phyloP scores from a whole-genome alignment of 2,329 filamentous ascomycete genomes.

The Aspergillus alliaceus region DNA sequence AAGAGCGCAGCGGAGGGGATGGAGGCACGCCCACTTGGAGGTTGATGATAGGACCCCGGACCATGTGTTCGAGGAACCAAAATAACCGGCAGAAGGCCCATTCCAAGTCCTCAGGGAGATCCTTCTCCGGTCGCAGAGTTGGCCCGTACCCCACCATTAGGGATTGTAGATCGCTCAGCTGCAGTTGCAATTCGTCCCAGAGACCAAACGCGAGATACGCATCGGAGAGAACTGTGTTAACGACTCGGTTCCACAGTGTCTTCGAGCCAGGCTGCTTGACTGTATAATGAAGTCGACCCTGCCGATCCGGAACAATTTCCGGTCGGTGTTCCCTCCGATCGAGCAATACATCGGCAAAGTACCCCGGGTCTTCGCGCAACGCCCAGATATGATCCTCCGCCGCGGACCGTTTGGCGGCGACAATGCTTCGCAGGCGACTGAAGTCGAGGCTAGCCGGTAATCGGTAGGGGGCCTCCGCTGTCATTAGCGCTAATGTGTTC shows the following conservation, averaged over 20 bases:
- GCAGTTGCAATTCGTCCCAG: not conserved
- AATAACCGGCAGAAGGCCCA: constrained; percentile 7
- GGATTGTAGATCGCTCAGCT: not conserved
- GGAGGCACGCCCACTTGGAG: constrained; percentile 1
- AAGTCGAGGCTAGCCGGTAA: constrained; percentile 51
- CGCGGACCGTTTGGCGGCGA: constrained; percentile 38
- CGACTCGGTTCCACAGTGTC: not conserved
- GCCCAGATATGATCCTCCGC: constrained; percentile 57
- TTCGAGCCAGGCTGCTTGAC: not conserved
- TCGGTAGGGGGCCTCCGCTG: constrained; percentile 55
- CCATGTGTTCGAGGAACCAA: constrained; percentile 1
- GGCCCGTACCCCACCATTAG: not conserved
- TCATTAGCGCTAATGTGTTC: constrained; percentile 41
- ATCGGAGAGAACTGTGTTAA: not conserved
- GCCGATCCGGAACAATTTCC: not conserved
- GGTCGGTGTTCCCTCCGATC: constrained; percentile 45
- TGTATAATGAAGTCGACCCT: not conserved
- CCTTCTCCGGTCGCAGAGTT: constrained; percentile 2
- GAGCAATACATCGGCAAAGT: constrained; percentile 50
- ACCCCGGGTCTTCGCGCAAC: constrained; percentile 59
- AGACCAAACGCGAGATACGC: not conserved
- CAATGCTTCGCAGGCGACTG: constrained; percentile 35
- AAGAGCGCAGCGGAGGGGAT: constrained; percentile 11
- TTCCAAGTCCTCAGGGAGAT: constrained; percentile 11
- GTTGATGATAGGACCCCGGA: not conserved